Evolutionary conservation across 2,329 filamentous ascomycete genomes (phyloP).

Genomic region (Colletotrichum euphorbiae): DNA sequence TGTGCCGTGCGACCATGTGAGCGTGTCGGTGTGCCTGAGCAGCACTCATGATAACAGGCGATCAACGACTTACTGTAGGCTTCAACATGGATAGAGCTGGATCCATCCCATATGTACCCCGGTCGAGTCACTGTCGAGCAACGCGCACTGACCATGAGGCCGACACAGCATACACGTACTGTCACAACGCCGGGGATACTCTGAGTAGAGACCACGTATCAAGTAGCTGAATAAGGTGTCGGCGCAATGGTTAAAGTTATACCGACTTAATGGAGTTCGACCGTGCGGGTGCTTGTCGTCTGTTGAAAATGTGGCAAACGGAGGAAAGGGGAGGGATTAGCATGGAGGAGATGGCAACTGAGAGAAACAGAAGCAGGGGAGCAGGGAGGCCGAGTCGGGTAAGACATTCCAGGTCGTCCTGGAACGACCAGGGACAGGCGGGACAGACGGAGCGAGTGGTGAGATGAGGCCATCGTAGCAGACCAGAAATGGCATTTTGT

Average conservation of each 20-base stretch:
- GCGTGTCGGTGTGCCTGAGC: conserved; percentile 33
- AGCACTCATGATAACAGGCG: conserved; percentile 36
- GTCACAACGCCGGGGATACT: background rate
- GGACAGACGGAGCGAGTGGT: conserved; percentile 28
- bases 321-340: background rate
- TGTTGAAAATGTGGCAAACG: background rate
- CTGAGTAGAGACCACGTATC: conserved; percentile 30
- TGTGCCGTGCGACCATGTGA: conserved; percentile 24
- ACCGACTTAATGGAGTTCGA: conserved; percentile 14
- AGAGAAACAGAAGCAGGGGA: conserved; percentile 28
- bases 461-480: conserved; percentile 36
- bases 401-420: conserved; percentile 33
- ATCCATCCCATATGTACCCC: conserved; percentile 37
- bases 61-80: conserved; percentile 38
- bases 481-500: background rate
- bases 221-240: conserved; percentile 28
- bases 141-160: conserved; percentile 27
- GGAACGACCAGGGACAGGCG: conserved; percentile 18
- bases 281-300: background rate
- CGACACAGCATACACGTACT: conserved; percentile 29
- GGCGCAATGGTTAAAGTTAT: conserved; percentile 7
- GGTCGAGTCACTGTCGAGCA: conserved; percentile 26
- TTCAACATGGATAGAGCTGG: conserved; percentile 37
- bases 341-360: conserved; percentile 21
- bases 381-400: conserved; percentile 25